phyloP scores from a whole-genome alignment of 352 stramenopile species.

The Lagenidium giganteum region DNA sequence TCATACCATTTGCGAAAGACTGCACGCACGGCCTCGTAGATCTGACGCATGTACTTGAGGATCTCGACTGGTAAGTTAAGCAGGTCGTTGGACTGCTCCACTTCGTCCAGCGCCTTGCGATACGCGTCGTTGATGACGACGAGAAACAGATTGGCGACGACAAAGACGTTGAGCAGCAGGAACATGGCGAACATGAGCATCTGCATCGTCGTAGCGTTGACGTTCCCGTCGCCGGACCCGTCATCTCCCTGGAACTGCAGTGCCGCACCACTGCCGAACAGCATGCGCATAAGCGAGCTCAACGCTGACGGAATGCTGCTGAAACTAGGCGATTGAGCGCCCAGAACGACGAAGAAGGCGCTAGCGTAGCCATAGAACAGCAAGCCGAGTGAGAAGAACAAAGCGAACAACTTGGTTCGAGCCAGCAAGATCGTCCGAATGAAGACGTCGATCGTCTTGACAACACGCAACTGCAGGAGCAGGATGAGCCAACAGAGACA shows the following conservation, averaged over 20 bases:
- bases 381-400: constrained; percentile 25
- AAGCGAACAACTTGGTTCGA: constrained; percentile 21
- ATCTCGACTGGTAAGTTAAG: constrained; percentile 23
- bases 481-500: constrained; percentile 41
- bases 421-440: constrained; percentile 27
- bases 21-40: neutral
- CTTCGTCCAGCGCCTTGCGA: constrained; percentile 21
- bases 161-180: constrained; percentile 32
- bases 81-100: constrained; percentile 15
- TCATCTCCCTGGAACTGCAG: neutral
- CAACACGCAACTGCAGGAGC: constrained; percentile 32
- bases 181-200: constrained; percentile 36
- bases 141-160: constrained; percentile 42
- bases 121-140: constrained; percentile 40
- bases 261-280: constrained; percentile 18
- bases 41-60: constrained; percentile 9
- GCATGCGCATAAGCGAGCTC: constrained; percentile 28
- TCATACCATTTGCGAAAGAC: neutral
- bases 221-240: constrained; percentile 3
- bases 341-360: constrained; percentile 33
- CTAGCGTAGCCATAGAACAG: constrained; percentile 44
- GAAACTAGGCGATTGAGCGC: constrained; percentile 23
- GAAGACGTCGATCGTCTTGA: constrained; percentile 33
- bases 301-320: constrained; percentile 27
- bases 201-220: constrained; percentile 16